Conservation (phyloP, 2,329 filamentous ascomycete genomes). For the Fusarium torreyae region DNA sequence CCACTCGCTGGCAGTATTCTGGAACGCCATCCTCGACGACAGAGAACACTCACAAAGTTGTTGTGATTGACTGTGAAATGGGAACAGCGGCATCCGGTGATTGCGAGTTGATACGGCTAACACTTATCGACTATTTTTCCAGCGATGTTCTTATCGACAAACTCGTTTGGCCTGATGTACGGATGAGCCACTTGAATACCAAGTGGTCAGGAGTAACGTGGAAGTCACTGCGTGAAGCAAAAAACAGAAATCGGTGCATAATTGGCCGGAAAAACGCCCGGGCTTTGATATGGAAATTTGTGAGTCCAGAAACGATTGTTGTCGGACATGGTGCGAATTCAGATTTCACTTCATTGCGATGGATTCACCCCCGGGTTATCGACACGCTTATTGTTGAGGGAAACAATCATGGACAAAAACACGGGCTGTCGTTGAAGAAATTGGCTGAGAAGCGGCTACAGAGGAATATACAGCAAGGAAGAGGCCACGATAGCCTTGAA, state of each 20-base stretch:
- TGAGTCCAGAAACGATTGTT: constrained; percentile 64
- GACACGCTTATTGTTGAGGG: constrained; percentile 29
- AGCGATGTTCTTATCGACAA: constrained; percentile 64
- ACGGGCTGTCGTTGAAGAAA: constrained; percentile 25
- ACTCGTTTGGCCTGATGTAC: constrained; percentile 63
- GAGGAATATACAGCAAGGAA: constrained; percentile 8
- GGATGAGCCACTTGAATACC: constrained; percentile 66
- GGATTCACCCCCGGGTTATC: constrained; percentile 27
- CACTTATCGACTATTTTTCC: constrained; percentile 66
- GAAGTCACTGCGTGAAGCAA: constrained; percentile 56
- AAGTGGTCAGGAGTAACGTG: constrained; percentile 64
- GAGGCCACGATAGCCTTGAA: constrained; percentile 31
- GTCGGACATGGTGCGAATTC: constrained; percentile 59
- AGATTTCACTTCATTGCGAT: constrained; percentile 22
- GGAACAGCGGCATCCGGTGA: constrained; percentile 62
- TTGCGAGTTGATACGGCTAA: constrained; percentile 67
- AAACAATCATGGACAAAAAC: neutral
- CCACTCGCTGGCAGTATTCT: constrained; percentile 19
- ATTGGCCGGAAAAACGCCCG: constrained; percentile 61
- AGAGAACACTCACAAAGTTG: constrained; percentile 35
- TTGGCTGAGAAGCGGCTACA: constrained; percentile 13
- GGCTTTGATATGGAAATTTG: constrained; percentile 59
- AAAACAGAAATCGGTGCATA: constrained; percentile 54
- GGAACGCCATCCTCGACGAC: neutral
- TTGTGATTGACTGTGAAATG: constrained; percentile 72